phyloP scores from a whole-genome alignment of 2,329 filamentous ascomycete species.

The Verticillium longisporum region DNA sequence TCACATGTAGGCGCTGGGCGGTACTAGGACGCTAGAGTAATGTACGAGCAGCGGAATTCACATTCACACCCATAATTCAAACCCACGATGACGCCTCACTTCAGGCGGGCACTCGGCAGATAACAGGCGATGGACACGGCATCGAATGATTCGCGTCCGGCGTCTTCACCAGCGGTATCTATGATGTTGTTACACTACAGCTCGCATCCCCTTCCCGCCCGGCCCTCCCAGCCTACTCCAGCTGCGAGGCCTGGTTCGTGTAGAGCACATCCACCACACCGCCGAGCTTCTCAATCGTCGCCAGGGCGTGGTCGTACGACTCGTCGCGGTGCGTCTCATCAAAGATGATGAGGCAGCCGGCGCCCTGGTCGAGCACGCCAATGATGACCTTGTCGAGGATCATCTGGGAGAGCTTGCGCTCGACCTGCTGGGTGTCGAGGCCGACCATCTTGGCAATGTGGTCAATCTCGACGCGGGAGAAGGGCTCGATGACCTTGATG shows the following conservation, averaged over 20 bases:
- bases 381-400: conserved; percentile 99
- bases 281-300: conserved; percentile 94
- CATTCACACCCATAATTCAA: neutral
- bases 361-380: conserved; percentile 92
- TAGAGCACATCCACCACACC: conserved; percentile 97
- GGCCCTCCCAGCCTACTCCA: conserved; percentile 54
- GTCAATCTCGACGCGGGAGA: conserved; percentile 91
- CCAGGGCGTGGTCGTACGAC: conserved; percentile 87
- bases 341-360: conserved; percentile 94
- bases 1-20: too few species aligned
- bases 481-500: conserved; percentile 99
- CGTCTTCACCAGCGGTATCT: neutral
- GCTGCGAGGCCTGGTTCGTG: conserved; percentile 90
- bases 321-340: conserved; percentile 92
- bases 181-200: conserved; percentile 4
- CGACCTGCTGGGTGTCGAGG: conserved; percentile 90
- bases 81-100: neutral
- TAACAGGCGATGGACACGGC: neutral
- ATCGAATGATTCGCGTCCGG: neutral
- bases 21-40: too few species aligned
- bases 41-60: too few species aligned
- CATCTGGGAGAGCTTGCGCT: conserved; percentile 98
- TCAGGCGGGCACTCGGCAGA: neutral
- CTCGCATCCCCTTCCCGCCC: neutral
- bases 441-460: conserved; percentile 98